Percentiles rank a stretch among this genome's conserved stretches.
Conservation (phyloP, 2,329 filamentous ascomycete species). For the Alternaria novae-zelandiae region DNA sequence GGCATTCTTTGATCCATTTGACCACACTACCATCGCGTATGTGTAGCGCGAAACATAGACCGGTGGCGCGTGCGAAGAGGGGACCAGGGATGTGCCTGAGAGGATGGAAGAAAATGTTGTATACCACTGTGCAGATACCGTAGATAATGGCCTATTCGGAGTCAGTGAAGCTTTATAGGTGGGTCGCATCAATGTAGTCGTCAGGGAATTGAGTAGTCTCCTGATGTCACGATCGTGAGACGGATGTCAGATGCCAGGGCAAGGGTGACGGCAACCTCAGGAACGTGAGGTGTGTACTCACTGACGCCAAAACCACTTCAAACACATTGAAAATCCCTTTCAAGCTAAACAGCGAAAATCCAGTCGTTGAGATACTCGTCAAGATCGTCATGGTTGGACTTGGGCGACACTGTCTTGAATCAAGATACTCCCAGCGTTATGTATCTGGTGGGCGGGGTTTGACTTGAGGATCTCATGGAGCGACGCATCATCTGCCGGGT, state of each 20-base stretch:
- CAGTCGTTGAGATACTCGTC: neutral
- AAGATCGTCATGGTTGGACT: neutral
- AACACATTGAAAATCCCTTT: neutral
- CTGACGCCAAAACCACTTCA: neutral
- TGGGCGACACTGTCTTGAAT: neutral
- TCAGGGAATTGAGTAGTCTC: neutral
- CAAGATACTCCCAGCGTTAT: neutral
- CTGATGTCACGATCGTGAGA: neutral
- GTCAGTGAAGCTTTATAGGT: neutral
- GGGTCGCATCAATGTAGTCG: no score
- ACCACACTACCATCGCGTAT: slow-evolving; percentile 35
- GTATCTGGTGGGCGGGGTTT: neutral
- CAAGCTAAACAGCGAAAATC: neutral
- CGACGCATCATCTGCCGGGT: neutral
- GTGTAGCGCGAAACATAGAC: slow-evolving; percentile 40
- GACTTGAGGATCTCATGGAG: neutral
- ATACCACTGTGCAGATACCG: slow-evolving; percentile 28
- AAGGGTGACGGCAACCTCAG: neutral
- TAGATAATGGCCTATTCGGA: slow-evolving; percentile 19
- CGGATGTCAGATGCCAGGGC: neutral
- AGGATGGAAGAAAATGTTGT: slow-evolving; percentile 54
- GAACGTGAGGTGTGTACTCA: neutral
- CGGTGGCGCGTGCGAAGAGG: slow-evolving; percentile 37
- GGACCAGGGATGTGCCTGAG: slow-evolving; percentile 54
- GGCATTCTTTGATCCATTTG: slow-evolving; percentile 37